Conservation (phyloP, 2,329 filamentous ascomycete species). For the Penicillium brevicompactum region DNA sequence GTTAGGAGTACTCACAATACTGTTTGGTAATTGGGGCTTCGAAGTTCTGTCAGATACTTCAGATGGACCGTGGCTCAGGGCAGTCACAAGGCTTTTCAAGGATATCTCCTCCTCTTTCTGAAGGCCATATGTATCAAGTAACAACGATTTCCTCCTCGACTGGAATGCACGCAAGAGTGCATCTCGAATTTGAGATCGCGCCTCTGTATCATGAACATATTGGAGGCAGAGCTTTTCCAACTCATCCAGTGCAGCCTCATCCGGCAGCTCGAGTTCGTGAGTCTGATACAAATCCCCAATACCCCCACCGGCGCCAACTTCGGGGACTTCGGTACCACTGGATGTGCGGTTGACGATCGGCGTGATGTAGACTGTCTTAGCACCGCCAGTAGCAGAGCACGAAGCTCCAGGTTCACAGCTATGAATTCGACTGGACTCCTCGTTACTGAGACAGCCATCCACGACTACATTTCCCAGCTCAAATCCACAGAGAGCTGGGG, state of each 20-base stretch:
- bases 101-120: conserved; percentile 41
- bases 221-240: conserved; percentile 56
- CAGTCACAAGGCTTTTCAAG: conserved; percentile 37
- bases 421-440: conserved; percentile 69
- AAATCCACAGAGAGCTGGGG: conserved; percentile 71
- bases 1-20: conserved; percentile 34
- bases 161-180: conserved; percentile 35
- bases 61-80: conserved; percentile 30
- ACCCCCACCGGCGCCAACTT: conserved; percentile 78
- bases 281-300: conserved; percentile 71
- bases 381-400: conserved; percentile 48
- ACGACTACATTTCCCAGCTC: conserved; percentile 71
- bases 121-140: conserved; percentile 41
- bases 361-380: conserved; percentile 70
- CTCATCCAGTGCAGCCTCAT: conserved; percentile 51
- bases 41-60: background rate
- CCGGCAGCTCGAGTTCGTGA: conserved; percentile 65
- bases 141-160: conserved; percentile 37
- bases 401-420: conserved; percentile 74
- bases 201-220: conserved; percentile 34
- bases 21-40: conserved; percentile 26
- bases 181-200: conserved; percentile 31
- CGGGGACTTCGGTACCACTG: conserved; percentile 65
- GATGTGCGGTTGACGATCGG: conserved; percentile 69
- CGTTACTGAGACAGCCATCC: conserved; percentile 70